A percentile compares a stretch with the other conserved stretches of the same genome.
Conservation (phyloP, 192 early-diverging fungal species). For the Umbelopsis ramanniana region DNA sequence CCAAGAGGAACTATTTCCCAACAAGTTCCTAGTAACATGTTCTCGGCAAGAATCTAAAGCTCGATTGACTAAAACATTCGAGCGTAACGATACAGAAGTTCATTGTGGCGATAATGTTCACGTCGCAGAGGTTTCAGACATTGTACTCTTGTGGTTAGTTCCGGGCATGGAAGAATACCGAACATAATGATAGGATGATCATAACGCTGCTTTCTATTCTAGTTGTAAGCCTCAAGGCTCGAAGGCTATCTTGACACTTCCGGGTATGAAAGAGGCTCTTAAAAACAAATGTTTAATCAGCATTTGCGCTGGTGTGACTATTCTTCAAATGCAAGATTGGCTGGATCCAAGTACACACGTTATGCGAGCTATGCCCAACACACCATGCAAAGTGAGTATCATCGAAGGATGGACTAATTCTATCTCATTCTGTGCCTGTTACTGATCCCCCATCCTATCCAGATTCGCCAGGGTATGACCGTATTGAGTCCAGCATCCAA, state of each 20-base stretch:
- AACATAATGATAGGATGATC: too few species aligned
- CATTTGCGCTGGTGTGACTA: constrained; percentile 56
- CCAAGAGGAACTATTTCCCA: constrained; percentile 27
- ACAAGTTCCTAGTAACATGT: constrained; percentile 51
- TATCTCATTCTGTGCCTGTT: background rate
- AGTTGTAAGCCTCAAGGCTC: constrained; percentile 54
- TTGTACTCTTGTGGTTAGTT: constrained; percentile 51
- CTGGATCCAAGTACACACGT: constrained; percentile 47
- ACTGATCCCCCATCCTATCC: background rate
- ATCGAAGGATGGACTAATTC: background rate
- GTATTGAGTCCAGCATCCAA: constrained; percentile 46
- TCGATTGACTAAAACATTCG: constrained; percentile 33
- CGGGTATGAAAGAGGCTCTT: constrained; percentile 48
- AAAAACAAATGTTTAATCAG: constrained; percentile 51
- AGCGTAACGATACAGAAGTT: constrained; percentile 21
- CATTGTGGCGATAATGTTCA: constrained; percentile 47
- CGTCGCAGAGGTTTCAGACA: constrained; percentile 43
- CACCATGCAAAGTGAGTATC: constrained; percentile 50
- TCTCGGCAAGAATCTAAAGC: constrained; percentile 47
- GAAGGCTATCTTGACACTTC: constrained; percentile 46
- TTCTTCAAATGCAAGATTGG: constrained; percentile 52
- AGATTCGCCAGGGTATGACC: constrained; percentile 62
- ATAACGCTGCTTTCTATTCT: too few species aligned
- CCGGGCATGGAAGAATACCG: background rate
- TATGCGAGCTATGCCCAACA: constrained; percentile 62